These are phyloP conservation scores for Monascus purpureus DNA, from an alignment of 495 filamentous ascomycete genomes.

Conservation along the genomic window DNA sequence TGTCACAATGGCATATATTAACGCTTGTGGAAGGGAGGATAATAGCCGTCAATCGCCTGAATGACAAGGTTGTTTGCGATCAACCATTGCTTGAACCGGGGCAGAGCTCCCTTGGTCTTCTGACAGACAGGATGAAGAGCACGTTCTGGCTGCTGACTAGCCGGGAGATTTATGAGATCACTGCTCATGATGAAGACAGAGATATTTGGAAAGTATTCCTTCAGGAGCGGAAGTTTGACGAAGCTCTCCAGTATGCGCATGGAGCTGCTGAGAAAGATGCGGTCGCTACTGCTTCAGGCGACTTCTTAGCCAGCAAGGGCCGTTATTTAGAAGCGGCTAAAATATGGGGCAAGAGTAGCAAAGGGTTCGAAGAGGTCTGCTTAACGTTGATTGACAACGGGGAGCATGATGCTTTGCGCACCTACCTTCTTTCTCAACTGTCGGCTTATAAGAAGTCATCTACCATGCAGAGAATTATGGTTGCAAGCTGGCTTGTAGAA, in stretches of 20 bases:
- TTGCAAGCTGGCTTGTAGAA: constrained; percentile 89
- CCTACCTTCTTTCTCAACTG: constrained; percentile 78
- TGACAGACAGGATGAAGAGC: constrained; percentile 79
- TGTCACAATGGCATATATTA: constrained; percentile 91
- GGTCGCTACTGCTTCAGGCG: constrained; percentile 78
- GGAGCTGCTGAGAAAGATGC: constrained; percentile 66
- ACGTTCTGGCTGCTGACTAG: constrained; percentile 94
- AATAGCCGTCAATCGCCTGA: constrained; percentile 72
- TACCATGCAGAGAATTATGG: constrained; percentile 88
- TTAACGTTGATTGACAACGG: constrained; percentile 78
- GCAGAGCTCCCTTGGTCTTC: constrained; percentile 63
- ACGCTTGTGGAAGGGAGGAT: constrained; percentile 68
- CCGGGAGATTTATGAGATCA: constrained; percentile 84
- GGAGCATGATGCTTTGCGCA: constrained; percentile 82
- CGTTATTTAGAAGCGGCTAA: constrained; percentile 72
- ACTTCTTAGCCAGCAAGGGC: constrained; percentile 68
- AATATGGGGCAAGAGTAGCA: constrained; percentile 88
- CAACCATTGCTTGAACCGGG: constrained; percentile 72
- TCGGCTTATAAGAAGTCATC: constrained; percentile 66
- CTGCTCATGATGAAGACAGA: constrained; percentile 74
- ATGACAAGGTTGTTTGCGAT: constrained; percentile 71
- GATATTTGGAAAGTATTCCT: constrained; percentile 93
- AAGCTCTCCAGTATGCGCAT: constrained; percentile 68
- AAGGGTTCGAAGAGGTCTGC: constrained; percentile 91
- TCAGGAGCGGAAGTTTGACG: constrained; percentile 69